A percentile compares a stretch with the other conserved stretches of the same genome.
These are phyloP conservation scores for Cryptococcus sp. DNA, from an alignment of 1,284 basidiomycete genomes.

Conservation along the genomic window DNA sequence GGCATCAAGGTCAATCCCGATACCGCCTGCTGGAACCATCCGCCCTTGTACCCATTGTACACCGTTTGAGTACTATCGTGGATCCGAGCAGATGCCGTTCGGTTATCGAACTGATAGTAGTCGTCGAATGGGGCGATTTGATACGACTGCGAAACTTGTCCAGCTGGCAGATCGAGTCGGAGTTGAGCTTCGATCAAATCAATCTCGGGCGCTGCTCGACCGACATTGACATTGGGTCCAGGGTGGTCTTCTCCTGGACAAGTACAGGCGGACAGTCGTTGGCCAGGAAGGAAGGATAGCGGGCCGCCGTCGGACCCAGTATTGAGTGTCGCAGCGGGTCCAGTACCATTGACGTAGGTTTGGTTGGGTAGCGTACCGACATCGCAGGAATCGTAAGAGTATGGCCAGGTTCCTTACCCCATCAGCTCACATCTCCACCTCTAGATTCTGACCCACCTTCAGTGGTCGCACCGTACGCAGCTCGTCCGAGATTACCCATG, in stretches of 20 bases:
- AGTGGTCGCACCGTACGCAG: conserved; percentile 48
- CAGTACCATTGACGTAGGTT: conserved; percentile 36
- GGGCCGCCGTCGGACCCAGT: conserved; percentile 29
- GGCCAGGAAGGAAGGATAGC: conserved; percentile 66
- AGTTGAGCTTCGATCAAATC: conserved; percentile 69
- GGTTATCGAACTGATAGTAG: conserved; percentile 58
- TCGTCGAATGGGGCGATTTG: conserved; percentile 56
- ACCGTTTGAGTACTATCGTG: conserved; percentile 51
- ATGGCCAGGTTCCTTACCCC: conserved; percentile 48
- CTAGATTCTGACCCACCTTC: conserved; percentile 21
- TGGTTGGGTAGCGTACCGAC: conserved; percentile 55
- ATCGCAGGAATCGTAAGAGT: conserved; percentile 52
- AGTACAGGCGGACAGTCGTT: conserved; percentile 73
- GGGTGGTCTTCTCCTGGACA: conserved; percentile 68
- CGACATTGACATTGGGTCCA: conserved; percentile 62
- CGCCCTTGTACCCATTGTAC: conserved; percentile 69
- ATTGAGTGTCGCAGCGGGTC: conserved; percentile 18
- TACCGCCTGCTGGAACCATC: conserved; percentile 69
- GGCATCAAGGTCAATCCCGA: conserved; percentile 56
- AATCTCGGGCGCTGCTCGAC: conserved; percentile 81
- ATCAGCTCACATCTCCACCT: conserved; percentile 7
- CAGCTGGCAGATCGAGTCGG: conserved; percentile 8
- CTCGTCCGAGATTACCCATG: conserved; percentile 50
- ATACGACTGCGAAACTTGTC: conserved; percentile 25
- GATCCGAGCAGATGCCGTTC: conserved; percentile 40